Evolutionary conservation across 2,329 filamentous ascomycete species (phyloP).

Genomic region (Phaeosphaeriaceae sp.): DNA sequence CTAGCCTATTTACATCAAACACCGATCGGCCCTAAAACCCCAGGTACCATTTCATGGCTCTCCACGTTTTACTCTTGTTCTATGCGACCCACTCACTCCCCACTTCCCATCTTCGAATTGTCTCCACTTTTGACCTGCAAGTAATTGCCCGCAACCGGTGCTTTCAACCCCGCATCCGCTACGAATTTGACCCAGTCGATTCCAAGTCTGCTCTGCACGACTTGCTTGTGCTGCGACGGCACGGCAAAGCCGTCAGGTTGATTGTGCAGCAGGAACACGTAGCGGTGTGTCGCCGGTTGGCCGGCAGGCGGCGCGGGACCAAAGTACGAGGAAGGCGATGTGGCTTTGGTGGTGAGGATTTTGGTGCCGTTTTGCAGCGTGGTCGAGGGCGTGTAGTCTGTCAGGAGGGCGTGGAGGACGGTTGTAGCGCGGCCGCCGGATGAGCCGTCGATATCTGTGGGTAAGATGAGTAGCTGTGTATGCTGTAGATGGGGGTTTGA

Average conservation of each 20-base stretch:
- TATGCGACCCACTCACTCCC: too few relatives aligned
- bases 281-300: conserved; percentile 37
- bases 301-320: conserved; percentile 40
- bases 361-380: conserved; percentile 29
- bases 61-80: too few relatives aligned
- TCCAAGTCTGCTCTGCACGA: conserved; percentile 22
- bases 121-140: conserved; percentile 35
- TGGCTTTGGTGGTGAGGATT: conserved; percentile 36
- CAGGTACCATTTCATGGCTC: too few relatives aligned
- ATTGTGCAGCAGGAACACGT: conserved; percentile 38
- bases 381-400: conserved; percentile 31
- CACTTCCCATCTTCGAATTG: conserved; percentile 27
- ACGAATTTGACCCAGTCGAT: conserved; percentile 33
- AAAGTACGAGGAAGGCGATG: conserved; percentile 36
- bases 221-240: conserved; percentile 25
- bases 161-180: conserved; percentile 26
- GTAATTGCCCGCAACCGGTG: conserved; percentile 29
- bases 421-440: conserved; percentile 21
- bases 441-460: conserved; percentile 14
- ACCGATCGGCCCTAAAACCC: too few relatives aligned
- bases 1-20: too few relatives aligned
- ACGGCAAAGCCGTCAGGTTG: conserved; percentile 37
- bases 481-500: conserved; percentile 10
- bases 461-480: conserved; percentile 1
- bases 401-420: conserved; percentile 38